Evolutionary conservation across 192 early-diverging fungal genomes (phyloP).

Genomic region (Chytriomyces sp.): DNA sequence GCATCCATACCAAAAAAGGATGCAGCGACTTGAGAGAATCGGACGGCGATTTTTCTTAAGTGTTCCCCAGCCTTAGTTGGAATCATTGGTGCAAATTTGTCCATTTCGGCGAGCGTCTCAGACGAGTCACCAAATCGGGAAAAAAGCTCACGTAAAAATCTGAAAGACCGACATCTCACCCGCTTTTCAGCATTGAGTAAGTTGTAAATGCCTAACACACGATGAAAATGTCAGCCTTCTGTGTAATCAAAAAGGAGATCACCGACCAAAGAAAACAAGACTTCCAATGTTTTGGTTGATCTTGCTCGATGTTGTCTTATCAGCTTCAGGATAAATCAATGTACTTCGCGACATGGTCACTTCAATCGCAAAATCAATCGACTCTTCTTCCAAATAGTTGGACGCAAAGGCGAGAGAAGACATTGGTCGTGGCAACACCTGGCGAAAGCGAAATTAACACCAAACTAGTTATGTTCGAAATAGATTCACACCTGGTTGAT

Average conservation of each 20-base stretch:
- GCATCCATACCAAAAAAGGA: conserved; percentile 46
- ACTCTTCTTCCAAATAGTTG: conserved; percentile 27
- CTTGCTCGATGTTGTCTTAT: conserved; percentile 32
- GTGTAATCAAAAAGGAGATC: not conserved
- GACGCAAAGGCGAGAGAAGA: conserved; percentile 13
- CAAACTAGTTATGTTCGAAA: conserved; percentile 1
- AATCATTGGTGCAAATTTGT: conserved; percentile 7
- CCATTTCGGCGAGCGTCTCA: conserved; percentile 16
- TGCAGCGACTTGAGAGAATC: conserved; percentile 35
- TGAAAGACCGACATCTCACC: conserved; percentile 39
- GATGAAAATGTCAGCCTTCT: not conserved
- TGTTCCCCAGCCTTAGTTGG: conserved; percentile 6
- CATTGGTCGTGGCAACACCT: conserved; percentile 22
- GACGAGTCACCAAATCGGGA: conserved; percentile 34
- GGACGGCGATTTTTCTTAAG: conserved; percentile 17
- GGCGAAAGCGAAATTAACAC: not conserved
- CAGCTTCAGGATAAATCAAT: conserved; percentile 41
- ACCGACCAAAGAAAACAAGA: conserved; percentile 49
- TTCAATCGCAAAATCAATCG: conserved; percentile 27
- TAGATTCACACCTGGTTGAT: conserved; percentile 27
- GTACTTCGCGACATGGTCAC: not conserved
- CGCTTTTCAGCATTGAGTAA: conserved; percentile 40
- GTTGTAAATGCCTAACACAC: conserved; percentile 41
- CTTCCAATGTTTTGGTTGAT: conserved; percentile 48
- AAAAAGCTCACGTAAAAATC: conserved; percentile 50